phyloP scores from a whole-genome alignment of 495 filamentous ascomycete genomes.

The Hypoxylon subgilvum region DNA sequence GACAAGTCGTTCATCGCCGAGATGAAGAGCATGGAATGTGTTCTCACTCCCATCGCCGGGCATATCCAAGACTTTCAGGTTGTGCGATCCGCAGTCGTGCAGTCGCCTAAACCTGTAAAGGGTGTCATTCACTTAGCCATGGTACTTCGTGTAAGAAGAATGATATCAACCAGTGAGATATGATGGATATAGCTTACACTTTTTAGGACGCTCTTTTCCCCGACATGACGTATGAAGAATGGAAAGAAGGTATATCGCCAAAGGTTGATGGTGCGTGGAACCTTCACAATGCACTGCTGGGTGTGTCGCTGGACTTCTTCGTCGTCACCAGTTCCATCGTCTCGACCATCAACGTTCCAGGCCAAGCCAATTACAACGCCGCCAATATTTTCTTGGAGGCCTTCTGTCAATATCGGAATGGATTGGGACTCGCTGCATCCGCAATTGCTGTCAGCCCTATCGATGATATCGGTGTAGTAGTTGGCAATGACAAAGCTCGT shows the following conservation, averaged over 20 bases:
- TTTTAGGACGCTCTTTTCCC: slow-evolving; percentile 49
- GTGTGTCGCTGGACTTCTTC: slow-evolving; percentile 43
- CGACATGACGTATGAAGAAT: slow-evolving; percentile 46
- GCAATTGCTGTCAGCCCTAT: slow-evolving; percentile 44
- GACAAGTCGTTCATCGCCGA: neutral
- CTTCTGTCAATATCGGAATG: slow-evolving; percentile 25
- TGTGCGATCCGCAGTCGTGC: neutral
- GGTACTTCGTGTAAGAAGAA: slow-evolving; percentile 41
- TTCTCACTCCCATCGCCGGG: neutral
- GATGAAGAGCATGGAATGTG: neutral
- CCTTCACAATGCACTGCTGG: slow-evolving; percentile 35
- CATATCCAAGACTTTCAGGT: neutral
- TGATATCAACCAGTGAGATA: neutral
- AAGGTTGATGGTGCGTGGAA: slow-evolving; percentile 51
- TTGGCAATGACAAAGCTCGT: neutral
- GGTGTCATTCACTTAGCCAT: slow-evolving; percentile 42
- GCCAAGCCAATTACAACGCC: slow-evolving; percentile 50
- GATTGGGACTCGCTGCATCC: slow-evolving; percentile 36
- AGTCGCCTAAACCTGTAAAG: slow-evolving; percentile 20
- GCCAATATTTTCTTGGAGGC: slow-evolving; percentile 51
- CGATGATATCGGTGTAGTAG: slow-evolving; percentile 41
- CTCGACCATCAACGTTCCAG: slow-evolving; percentile 31
- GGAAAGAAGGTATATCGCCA: slow-evolving; percentile 43
- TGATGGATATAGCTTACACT: neutral
- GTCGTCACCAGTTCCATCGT: slow-evolving; percentile 37